Evolutionary conservation across 768 basidiomycete genomes (phyloP).

Genomic region (Agrocybe praecox): DNA sequence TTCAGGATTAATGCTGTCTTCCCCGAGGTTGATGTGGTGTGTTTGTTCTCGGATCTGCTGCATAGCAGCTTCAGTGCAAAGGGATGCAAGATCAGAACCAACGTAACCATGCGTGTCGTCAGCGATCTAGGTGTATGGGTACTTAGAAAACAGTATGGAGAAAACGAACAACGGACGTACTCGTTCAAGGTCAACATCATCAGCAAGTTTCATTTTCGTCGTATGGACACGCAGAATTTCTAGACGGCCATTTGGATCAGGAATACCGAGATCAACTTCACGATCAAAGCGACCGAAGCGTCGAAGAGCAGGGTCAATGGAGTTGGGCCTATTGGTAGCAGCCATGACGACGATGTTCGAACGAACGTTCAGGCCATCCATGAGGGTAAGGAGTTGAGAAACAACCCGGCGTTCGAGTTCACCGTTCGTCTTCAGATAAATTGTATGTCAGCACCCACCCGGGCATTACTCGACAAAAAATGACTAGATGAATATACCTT

Average conservation of each 20-base stretch:
- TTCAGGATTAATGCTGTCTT: constrained; percentile 99
- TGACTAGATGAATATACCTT: constrained; percentile 62
- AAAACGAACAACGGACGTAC: constrained; percentile 35
- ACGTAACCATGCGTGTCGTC: constrained; percentile 99
- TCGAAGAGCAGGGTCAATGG: constrained; percentile 97
- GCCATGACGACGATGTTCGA: constrained; percentile 99
- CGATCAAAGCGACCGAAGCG: constrained; percentile 99
- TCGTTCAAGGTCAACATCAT: constrained; percentile 97
- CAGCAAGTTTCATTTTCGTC: constrained; percentile 98
- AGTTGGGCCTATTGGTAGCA: constrained; percentile 98
- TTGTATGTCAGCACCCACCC: background rate
- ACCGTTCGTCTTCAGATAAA: constrained; percentile 91
- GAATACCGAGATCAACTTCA: constrained; percentile 99
- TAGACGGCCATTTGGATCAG: constrained; percentile 97
- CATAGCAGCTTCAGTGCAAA: constrained; percentile 99
- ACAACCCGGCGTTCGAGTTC: constrained; percentile 99
- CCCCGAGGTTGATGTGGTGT: constrained; percentile 93
- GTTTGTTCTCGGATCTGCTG: constrained; percentile 99
- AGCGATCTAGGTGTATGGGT: constrained; percentile 66
- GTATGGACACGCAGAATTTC: constrained; percentile 99
- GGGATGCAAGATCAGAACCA: constrained; percentile 95
- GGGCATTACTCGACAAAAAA: too few species aligned
- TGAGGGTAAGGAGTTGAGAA: constrained; percentile 96
- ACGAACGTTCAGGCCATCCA: constrained; percentile 98
- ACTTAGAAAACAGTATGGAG: background rate